Base-by-base conservation (phyloP, 306 rosid species). In the Cicer bijugum region DNA sequence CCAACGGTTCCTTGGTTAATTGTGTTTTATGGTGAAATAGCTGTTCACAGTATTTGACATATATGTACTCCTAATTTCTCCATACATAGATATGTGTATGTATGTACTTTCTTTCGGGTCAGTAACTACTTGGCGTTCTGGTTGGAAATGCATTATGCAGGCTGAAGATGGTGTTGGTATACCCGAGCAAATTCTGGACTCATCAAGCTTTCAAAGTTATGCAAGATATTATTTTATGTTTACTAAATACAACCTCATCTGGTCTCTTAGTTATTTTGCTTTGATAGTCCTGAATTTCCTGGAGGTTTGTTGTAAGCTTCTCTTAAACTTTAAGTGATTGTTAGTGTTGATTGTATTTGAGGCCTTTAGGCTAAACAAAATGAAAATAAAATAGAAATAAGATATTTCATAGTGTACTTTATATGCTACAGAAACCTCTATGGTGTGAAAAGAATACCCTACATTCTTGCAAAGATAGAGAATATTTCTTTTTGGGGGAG, bases 161-260 rank as follows among this genome's bases (percentile, higher is more conserved):
- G 97, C 97, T 68, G 97, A 94, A 80, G 97, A 94, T 67, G 99
- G 99, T 69, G 68, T 87, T 55, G 97, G 99, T 63, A 57, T 94
- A 76, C 99, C 99, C 0, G 99, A 88, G 89, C 85, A 94, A 81
- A 84, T 94, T 76, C 93, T 94, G 52, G 93, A 88, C 28, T 85
- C 84, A 23, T 81, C 96, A 39, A 81, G 45, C 81, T 94, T 91
- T 74, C 97, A 89, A 57, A 89, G 56, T 72, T 84, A 86, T 51
- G 88, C 91, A 20, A 86, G 71, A 81, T 85, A 45, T 77, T 94
- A 94, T 85, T 94, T 94, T 81, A 14, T 87, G 7, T 91, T 77
- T 69, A 56, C 65, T 40, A 81, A 76, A 70, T 77, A 35, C 37
- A 67, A 84, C 80, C 11, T 86, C 80, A 16, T 94, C 33, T 94